Base-by-base conservation (phyloP, 495 filamentous ascomycete genomes). In the Massariosphaeria phaeospora region DNA sequence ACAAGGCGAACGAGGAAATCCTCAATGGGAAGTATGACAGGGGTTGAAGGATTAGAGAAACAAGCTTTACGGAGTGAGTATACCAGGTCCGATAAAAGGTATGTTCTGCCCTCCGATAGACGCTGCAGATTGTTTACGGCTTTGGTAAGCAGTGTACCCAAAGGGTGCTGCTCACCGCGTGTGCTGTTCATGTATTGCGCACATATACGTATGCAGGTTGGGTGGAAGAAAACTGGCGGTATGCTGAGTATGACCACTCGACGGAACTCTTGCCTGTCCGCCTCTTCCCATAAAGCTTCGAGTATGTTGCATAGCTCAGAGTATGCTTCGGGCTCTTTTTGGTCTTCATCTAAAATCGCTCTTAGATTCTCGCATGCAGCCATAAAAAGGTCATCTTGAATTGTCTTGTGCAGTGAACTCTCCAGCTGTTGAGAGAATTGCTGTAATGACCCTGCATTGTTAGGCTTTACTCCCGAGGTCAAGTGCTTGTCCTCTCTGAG, bases 211-310 rank as follows among this genome's bases (percentile, higher is more conserved):
- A 67, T 35, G 25, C 61, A 61, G 0, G 23, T 57, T 17, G 48
- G 29, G 50, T 70, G 64, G 15, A 72, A 54, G 20, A 72, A 51
- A 0, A 69, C 12, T 3, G 26, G 29, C 8, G 67, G 64, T 10
- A 70, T 3, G 6, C 24, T 36, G 18, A 69, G 42, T 6, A 67
- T 39, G 5, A 62, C 43, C 2, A 34, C 15, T 36, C 67, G 69
- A 12, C 68, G 66, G 52, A 66, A 71, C 15, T 73, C 70, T 26
- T 72, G 68, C 23, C 59, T 62, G 31, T 73, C 71, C 1, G 69
- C 35, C 42, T 70, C 69, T 12, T 61, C 59, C 70, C 70, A 73
- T 10, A 72, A 41, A 18, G 66, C 66, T n/a, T 65, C 56, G 10
- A 70, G 33, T 2, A 46, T 35, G 2, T 38, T 30, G 17, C 27